A percentile compares a stretch with the other conserved stretches of the same genome.
These are phyloP conservation scores for Limonium bicolor DNA, from an alignment of 148 eudicot species.

Conservation along the genomic window DNA sequence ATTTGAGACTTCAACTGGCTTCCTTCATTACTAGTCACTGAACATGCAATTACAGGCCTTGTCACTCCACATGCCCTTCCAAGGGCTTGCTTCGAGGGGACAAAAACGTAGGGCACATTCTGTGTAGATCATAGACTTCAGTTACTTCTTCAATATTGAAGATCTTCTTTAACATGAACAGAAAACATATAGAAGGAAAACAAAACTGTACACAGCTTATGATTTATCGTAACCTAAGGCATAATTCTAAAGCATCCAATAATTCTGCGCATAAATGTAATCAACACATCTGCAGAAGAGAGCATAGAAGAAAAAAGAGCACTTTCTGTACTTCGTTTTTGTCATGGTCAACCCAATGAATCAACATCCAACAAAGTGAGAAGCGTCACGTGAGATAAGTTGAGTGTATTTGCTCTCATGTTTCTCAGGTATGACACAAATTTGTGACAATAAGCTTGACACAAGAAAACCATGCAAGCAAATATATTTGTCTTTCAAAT, in stretches of 20 bases:
- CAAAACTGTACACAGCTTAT: too few relatives aligned
- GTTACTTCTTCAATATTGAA: not conserved
- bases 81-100: slow-evolving; percentile 86
- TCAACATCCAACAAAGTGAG: too few relatives aligned
- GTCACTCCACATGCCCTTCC: slow-evolving; percentile 97
- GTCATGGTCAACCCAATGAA: too few relatives aligned
- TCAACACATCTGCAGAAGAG: not conserved
- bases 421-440: too few relatives aligned
- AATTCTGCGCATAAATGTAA: not conserved
- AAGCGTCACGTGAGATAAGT: too few relatives aligned
- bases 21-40: slow-evolving; percentile 89
- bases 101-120: slow-evolving; percentile 96
- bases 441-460: too few relatives aligned
- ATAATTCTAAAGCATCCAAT: not conserved
- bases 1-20: slow-evolving; percentile 88
- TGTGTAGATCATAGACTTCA: slow-evolving; percentile 10
- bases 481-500: too few relatives aligned
- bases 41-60: slow-evolving; percentile 79
- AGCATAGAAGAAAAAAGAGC: too few relatives aligned
- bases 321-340: too few relatives aligned
- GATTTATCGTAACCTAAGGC: not conserved
- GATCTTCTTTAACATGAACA: not conserved
- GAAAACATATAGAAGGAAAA: too few relatives aligned
- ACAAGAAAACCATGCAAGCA: too few relatives aligned
- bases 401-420: too few relatives aligned